phyloP scores from a whole-genome alignment of 208 protist species.

The Balamuthia mandrillaris region DNA sequence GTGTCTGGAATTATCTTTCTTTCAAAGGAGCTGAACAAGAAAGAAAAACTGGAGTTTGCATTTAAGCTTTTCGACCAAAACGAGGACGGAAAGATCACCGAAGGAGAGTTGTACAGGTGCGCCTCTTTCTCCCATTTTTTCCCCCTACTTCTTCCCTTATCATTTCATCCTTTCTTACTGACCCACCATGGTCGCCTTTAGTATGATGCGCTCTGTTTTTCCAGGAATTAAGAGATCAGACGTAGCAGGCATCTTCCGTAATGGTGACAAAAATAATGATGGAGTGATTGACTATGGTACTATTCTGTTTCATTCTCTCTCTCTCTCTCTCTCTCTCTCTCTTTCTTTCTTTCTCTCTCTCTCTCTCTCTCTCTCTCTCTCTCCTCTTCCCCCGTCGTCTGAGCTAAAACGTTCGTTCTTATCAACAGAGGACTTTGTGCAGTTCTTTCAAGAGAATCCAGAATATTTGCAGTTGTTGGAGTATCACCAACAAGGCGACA shows the following conservation, averaged over 20 bases:
- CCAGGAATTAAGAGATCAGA: not conserved
- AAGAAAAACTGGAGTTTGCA: not conserved
- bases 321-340: not conserved
- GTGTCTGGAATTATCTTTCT: not conserved
- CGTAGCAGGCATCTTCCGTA: not conserved
- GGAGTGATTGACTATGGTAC: not conserved
- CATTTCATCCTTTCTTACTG: not conserved
- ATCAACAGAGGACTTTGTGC: not conserved
- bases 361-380: not conserved
- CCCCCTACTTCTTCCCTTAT: not conserved
- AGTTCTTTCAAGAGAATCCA: not conserved
- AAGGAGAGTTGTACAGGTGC: not conserved
- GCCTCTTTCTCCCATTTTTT: not conserved
- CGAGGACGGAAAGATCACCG: not conserved
- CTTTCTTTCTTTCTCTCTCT: not conserved
- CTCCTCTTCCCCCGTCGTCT: not conserved
- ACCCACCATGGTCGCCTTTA: too few species aligned
- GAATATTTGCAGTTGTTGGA: conserved; percentile 30
- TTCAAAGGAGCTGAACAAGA: not conserved
- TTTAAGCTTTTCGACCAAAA: conserved; percentile 14
- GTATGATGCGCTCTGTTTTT: not conserved
- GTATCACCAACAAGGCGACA: too few species aligned
- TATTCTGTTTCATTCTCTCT: not conserved
- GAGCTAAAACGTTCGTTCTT: not conserved
- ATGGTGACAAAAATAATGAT: not conserved